Evolutionary conservation across 441 rosid genomes (phyloP).

Genomic region (Heliophila coronopifolia): DNA sequence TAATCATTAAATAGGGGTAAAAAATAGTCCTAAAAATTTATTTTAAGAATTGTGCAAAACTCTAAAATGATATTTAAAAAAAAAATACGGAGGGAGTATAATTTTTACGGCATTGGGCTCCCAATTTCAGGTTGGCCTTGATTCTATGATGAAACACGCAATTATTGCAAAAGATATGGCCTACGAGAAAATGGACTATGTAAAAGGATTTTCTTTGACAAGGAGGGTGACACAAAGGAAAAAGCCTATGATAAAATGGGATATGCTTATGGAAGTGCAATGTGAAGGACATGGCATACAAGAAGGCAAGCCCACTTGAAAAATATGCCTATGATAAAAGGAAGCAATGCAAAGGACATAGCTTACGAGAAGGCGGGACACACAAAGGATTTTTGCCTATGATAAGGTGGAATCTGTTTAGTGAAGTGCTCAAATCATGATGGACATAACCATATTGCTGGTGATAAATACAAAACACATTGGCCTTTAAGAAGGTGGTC

Average conservation of each 20-base stretch:
- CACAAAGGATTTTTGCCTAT: neutral
- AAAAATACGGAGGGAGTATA: too few species aligned
- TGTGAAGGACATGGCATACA: neutral
- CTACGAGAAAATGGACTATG: constrained; percentile 7
- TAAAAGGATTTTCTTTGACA: constrained; percentile 7
- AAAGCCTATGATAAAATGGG: constrained; percentile 17
- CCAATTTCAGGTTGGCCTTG: too few species aligned
- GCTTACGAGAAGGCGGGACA: neutral
- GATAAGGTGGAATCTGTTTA: constrained; percentile 11
- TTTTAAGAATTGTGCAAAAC: too few species aligned
- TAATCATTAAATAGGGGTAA: too few species aligned
- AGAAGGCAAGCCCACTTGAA: constrained; percentile 14
- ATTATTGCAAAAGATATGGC: neutral
- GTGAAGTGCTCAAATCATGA: neutral
- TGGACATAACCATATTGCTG: too few species aligned
- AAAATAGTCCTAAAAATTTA: too few species aligned
- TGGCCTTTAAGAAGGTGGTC: too few species aligned
- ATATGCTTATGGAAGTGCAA: too few species aligned
- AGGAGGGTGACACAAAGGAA: constrained; percentile 19
- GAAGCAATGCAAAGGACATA: neutral
- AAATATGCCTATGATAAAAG: neutral
- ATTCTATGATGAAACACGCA: neutral
- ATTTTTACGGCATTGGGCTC: too few species aligned
- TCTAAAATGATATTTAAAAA: too few species aligned
- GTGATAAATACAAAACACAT: too few species aligned